Conservation (phyloP, 345 rosid species). For the Aquilaria malaccensis region DNA sequence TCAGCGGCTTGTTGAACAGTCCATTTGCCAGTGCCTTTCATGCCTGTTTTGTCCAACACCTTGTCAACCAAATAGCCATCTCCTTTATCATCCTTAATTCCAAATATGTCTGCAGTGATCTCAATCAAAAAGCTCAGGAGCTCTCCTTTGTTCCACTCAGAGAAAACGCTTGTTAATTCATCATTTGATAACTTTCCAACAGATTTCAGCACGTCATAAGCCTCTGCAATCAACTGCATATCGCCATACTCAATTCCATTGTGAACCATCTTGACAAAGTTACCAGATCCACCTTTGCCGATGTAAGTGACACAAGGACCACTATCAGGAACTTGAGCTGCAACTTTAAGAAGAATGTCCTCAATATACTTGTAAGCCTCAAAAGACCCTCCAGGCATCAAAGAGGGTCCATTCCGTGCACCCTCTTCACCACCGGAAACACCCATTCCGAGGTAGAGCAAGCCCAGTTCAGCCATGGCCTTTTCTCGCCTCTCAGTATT, state of each 20-base stretch:
- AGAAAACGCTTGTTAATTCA: slow-evolving; percentile 59
- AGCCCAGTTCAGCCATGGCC: slow-evolving; percentile 56
- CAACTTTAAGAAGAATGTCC: slow-evolving; percentile 87
- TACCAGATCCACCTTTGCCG: slow-evolving; percentile 90
- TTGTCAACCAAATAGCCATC: slow-evolving; percentile 89
- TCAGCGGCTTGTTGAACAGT: slow-evolving; percentile 99
- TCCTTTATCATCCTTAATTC: slow-evolving; percentile 75
- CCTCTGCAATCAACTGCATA: slow-evolving; percentile 95
- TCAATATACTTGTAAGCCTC: slow-evolving; percentile 83
- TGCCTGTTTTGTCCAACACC: slow-evolving; percentile 93
- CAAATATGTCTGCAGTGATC: slow-evolving; percentile 89
- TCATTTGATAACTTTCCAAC: slow-evolving; percentile 87
- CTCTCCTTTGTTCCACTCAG: slow-evolving; percentile 94
- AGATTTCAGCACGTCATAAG: slow-evolving; percentile 81
- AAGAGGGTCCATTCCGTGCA: slow-evolving; percentile 82
- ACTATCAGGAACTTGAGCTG: slow-evolving; percentile 90
- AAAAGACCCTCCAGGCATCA: slow-evolving; percentile 96
- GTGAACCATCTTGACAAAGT: slow-evolving; percentile 95
- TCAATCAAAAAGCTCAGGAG: slow-evolving; percentile 91
- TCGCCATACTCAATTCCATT: slow-evolving; percentile 97
- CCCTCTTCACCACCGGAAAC: slow-evolving; percentile 99
- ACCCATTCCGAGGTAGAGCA: slow-evolving; percentile 95
- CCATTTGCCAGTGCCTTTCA: slow-evolving; percentile 99
- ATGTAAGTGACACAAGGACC: slow-evolving; percentile 93
- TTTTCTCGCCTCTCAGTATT: slow-evolving; percentile 92